Percentiles rank a stretch among this genome's conserved stretches.
These are phyloP conservation scores for Setaria italica DNA, from an alignment of 202 grass and related monocot species.

Conservation along the genomic window DNA sequence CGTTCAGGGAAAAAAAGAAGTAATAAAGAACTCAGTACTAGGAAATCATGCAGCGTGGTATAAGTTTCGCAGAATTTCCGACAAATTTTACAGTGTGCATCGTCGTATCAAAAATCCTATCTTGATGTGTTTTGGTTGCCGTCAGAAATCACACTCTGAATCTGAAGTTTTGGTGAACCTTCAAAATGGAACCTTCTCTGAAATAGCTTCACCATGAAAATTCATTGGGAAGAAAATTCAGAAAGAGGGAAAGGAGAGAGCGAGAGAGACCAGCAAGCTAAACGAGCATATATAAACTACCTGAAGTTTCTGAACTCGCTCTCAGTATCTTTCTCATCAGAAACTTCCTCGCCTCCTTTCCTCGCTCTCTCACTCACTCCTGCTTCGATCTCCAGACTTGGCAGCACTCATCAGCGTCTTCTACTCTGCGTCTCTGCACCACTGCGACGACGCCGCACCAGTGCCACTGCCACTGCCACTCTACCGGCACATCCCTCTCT, in stretches of 20 bases:
- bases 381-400: background rate
- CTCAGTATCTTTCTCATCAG: background rate
- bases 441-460: constrained; percentile 7
- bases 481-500: background rate
- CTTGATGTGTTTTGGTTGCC: background rate
- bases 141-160: background rate
- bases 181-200: no score
- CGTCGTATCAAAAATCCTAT: background rate
- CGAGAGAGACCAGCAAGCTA: background rate
- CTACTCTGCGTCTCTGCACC: background rate
- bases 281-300: background rate
- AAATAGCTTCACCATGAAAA: background rate
- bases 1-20: background rate
- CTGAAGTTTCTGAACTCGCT: background rate
- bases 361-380: background rate
- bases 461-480: background rate
- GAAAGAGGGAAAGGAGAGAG: no score
- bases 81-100: background rate
- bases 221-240: background rate
- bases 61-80: background rate
- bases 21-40: background rate
- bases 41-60: background rate
- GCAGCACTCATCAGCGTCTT: background rate
- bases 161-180: background rate
- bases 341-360: background rate